Conservation (phyloP, 2,329 filamentous ascomycete genomes). For the Aspergillus persii region DNA sequence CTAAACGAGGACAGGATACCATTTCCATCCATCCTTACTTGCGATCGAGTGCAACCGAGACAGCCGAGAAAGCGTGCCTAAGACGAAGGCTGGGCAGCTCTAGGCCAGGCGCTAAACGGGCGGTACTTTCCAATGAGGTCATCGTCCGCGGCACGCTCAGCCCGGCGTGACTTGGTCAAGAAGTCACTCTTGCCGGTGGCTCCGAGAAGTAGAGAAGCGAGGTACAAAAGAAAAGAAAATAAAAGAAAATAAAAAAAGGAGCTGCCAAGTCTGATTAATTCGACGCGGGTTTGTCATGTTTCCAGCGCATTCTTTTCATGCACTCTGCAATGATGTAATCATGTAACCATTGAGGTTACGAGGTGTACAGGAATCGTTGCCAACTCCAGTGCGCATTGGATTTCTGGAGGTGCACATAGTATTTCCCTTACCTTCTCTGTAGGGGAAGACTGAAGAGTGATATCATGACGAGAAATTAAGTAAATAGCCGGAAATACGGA, state of each 20-base stretch:
- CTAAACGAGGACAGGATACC: background rate
- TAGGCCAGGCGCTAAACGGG: constrained; percentile 13
- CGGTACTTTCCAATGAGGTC: constrained; percentile 22
- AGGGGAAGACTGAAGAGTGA: background rate
- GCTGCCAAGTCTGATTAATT: background rate
- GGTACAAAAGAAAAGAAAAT: background rate
- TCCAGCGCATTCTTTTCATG: background rate
- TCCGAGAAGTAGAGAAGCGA: constrained; percentile 5
- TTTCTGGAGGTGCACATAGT: background rate
- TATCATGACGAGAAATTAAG: background rate
- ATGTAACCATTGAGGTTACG: too few relatives aligned
- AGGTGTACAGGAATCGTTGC: background rate
- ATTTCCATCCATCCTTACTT: background rate
- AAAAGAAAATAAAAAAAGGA: background rate
- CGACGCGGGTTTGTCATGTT: too few relatives aligned
- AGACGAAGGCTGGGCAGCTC: constrained; percentile 1
- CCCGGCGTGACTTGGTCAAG: constrained; percentile 11
- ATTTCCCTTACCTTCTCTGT: background rate
- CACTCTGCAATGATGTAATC: background rate
- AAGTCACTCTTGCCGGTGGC: constrained; percentile 13
- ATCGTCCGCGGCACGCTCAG: constrained; percentile 12
- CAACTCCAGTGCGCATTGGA: background rate
- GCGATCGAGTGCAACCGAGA: background rate
- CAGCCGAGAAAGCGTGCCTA: constrained; percentile 4
- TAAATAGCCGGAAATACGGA: too few relatives aligned